Conservation (phyloP, 2,329 filamentous ascomycete species). For the Pestalotiopsis sp. region DNA sequence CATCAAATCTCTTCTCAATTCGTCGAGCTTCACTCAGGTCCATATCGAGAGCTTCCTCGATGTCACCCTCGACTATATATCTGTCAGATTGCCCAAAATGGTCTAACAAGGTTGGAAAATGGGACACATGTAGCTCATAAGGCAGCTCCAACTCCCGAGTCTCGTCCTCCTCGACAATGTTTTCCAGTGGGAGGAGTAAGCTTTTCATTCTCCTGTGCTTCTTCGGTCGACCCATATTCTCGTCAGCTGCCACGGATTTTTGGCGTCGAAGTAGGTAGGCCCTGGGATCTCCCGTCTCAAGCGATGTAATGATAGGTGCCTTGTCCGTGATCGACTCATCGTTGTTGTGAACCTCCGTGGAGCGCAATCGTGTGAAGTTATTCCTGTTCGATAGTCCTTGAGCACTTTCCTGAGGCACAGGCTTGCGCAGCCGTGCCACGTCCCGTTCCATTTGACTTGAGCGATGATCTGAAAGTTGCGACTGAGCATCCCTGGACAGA, state of each 20-base stretch:
- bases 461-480: not conserved
- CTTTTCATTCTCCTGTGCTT: conserved; percentile 29
- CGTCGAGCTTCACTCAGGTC: conserved; percentile 20
- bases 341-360: conserved; percentile 6
- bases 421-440: not conserved
- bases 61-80: conserved; percentile 23
- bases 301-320: conserved; percentile 26
- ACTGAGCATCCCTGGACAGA: not conserved
- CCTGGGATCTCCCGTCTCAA: conserved; percentile 28
- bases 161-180: conserved; percentile 19
- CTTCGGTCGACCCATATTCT: conserved; percentile 14
- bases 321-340: conserved; percentile 14
- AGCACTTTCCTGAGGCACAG: not conserved
- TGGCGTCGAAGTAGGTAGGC: conserved; percentile 33
- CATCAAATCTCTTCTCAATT: conserved; percentile 24
- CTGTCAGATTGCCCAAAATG: conserved; percentile 21
- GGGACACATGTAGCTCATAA: conserved; percentile 11
- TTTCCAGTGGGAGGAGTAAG: conserved; percentile 29
- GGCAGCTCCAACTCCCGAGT: conserved; percentile 18
- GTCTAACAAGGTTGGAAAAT: conserved; percentile 14
- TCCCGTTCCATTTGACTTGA: not conserved
- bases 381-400: not conserved
- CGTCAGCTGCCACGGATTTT: conserved; percentile 26
- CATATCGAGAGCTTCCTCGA: conserved; percentile 28
- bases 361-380: conserved; percentile 14